Conservation (phyloP, 306 rosid genomes). For the Senna tora region DNA sequence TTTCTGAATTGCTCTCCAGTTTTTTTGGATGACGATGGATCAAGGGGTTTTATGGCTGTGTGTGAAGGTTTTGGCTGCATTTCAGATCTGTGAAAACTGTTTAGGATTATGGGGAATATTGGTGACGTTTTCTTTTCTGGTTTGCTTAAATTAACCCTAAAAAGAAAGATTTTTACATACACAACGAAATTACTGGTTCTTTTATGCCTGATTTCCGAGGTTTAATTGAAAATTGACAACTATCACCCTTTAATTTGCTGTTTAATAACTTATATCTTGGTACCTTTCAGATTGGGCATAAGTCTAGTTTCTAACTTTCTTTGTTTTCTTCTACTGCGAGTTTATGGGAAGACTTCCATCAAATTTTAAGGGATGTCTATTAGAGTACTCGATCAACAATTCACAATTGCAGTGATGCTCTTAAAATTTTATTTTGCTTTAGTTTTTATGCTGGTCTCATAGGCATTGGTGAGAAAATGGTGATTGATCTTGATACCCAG, state of each 20-base stretch:
- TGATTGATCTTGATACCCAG: not conserved
- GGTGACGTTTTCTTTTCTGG: not conserved
- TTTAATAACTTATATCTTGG: not conserved
- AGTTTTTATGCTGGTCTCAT: not conserved
- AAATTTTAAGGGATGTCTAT: not conserved
- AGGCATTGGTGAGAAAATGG: not conserved
- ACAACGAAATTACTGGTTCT: not conserved
- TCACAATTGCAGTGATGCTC: not conserved
- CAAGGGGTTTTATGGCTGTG: slow-evolving; percentile 15
- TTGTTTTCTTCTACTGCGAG: not conserved
- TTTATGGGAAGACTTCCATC: not conserved
- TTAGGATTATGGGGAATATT: not conserved
- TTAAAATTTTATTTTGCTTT: not conserved
- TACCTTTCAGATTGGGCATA: not conserved
- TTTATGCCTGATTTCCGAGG: not conserved
- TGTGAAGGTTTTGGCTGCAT: not conserved
- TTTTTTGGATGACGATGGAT: slow-evolving; percentile 8
- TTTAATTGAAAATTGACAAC: not conserved
- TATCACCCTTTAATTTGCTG: not conserved
- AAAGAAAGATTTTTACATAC: not conserved
- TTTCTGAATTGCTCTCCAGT: not conserved
- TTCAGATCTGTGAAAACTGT: slow-evolving; percentile 43
- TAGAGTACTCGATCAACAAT: not conserved
- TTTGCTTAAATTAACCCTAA: not conserved
- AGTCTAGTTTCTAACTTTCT: not conserved